These are phyloP conservation scores for Flaveria brownii DNA, from an alignment of 129 eudicot species.

Conservation along the genomic window DNA sequence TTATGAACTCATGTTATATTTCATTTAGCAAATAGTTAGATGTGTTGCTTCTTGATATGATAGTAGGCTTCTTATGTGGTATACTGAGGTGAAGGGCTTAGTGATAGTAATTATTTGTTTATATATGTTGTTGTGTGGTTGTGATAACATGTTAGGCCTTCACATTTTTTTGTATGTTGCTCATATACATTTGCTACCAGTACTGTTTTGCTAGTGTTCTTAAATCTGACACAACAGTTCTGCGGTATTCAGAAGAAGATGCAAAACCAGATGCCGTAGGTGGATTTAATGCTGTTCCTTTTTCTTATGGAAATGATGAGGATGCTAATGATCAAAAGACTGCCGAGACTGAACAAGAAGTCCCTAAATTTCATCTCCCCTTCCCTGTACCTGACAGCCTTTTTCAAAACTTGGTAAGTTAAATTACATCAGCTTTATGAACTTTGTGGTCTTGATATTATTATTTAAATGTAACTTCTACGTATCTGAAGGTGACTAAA, in stretches of 20 bases:
- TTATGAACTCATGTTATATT: constrained; percentile 1
- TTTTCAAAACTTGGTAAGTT: constrained; percentile 75
- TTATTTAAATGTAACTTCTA: constrained; percentile 44
- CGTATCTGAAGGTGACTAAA: constrained; percentile 56
- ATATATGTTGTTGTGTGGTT: neutral
- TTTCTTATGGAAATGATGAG: constrained; percentile 65
- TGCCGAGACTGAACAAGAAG: constrained; percentile 41
- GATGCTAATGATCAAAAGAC: constrained; percentile 45
- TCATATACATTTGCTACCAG: neutral
- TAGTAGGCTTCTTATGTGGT: neutral
- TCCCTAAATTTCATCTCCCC: constrained; percentile 60
- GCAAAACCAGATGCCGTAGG: constrained; percentile 39
- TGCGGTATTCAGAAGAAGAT: constrained; percentile 50
- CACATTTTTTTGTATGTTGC: neutral
- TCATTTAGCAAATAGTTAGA: neutral
- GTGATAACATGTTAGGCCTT: neutral
- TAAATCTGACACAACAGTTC: neutral
- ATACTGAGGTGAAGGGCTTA: neutral
- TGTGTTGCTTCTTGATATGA: neutral
- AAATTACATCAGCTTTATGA: constrained; percentile 25
- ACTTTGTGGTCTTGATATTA: constrained; percentile 19
- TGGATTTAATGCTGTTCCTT: constrained; percentile 61
- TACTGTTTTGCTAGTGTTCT: constrained; percentile 13
- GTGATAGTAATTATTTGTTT: neutral
- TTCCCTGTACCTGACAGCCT: constrained; percentile 76